Evolutionary conservation across 305 asterid genomes (phyloP).

Genomic region (Lippia alba): DNA sequence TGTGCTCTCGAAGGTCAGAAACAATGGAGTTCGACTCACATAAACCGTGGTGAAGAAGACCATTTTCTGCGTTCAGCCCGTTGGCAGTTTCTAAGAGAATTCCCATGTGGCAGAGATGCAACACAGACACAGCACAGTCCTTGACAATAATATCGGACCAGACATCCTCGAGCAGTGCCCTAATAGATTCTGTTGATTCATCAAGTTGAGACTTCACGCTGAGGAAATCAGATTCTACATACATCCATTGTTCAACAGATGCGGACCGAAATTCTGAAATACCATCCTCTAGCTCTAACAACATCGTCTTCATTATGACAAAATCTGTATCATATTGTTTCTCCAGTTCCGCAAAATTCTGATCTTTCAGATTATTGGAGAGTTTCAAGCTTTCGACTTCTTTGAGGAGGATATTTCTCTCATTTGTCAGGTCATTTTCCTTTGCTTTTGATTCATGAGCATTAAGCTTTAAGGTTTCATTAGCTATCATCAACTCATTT

Average conservation of each 20-base stretch:
- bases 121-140: slow-evolving; percentile 86
- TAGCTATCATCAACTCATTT: slow-evolving; percentile 89
- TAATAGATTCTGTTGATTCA: slow-evolving; percentile 57
- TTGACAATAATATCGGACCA: slow-evolving; percentile 91
- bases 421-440: slow-evolving; percentile 48
- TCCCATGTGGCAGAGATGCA: slow-evolving; percentile 96
- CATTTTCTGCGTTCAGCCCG: slow-evolving; percentile 88
- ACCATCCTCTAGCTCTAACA: slow-evolving; percentile 69
- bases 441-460: slow-evolving; percentile 58
- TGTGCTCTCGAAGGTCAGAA: slow-evolving; percentile 81
- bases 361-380: slow-evolving; percentile 58
- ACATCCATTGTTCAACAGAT: slow-evolving; percentile 55
- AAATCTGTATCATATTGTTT: slow-evolving; percentile 60
- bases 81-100: slow-evolving; percentile 77
- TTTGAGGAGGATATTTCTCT: slow-evolving; percentile 54
- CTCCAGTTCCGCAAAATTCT: slow-evolving; percentile 54
- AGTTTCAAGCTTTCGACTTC: slow-evolving; percentile 67
- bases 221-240: slow-evolving; percentile 54
- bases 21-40: slow-evolving; percentile 73
- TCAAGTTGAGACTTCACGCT: slow-evolving; percentile 60
- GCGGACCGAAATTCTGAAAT: slow-evolving; percentile 57
- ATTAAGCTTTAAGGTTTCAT: slow-evolving; percentile 77
- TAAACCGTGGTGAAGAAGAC: slow-evolving; percentile 80
- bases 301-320: slow-evolving; percentile 48
- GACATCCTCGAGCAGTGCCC: slow-evolving; percentile 79